A percentile compares a stretch with the other conserved stretches of the same genome.
Conservation (phyloP, 371 early-diverging fungal genomes). For the Conidiobolus incongruus region DNA sequence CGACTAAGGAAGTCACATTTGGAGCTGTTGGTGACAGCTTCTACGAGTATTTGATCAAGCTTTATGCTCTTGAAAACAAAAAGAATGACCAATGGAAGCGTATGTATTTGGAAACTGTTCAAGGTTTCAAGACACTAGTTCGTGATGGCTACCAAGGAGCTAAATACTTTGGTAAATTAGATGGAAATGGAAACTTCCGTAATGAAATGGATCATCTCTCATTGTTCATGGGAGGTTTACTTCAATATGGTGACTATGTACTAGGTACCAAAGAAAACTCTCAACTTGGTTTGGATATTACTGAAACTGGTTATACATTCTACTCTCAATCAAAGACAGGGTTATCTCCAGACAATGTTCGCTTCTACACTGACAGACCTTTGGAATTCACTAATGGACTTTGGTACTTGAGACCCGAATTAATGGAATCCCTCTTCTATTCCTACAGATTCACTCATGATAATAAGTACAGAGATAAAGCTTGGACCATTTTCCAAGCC, state of each 20-base stretch:
- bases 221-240: conserved; percentile 46
- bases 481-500: conserved; percentile 16
- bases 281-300: conserved; percentile 17
- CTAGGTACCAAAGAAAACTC: conserved; percentile 20
- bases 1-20: conserved; percentile 2
- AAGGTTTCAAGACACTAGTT: no score
- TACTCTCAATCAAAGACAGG: conserved; percentile 24
- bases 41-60: conserved; percentile 6
- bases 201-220: conserved; percentile 6
- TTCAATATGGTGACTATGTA: conserved; percentile 29
- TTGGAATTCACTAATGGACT: background rate
- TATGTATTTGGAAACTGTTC: no score
- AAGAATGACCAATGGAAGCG: no score
- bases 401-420: conserved; percentile 18
- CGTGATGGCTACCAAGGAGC: no score
- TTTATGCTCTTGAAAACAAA: background rate
- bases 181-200: background rate
- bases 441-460: conserved; percentile 51
- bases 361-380: conserved; percentile 1
- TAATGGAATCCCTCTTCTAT: conserved; percentile 50
- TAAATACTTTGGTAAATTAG: background rate
- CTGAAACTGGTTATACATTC: conserved; percentile 32
- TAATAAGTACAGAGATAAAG: conserved; percentile 43
- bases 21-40: conserved; percentile 7
- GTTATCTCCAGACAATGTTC: conserved; percentile 25